These are phyloP conservation scores for Fusarium begoniae DNA, from an alignment of 2,329 filamentous ascomycete genomes.

Conservation along the genomic window DNA sequence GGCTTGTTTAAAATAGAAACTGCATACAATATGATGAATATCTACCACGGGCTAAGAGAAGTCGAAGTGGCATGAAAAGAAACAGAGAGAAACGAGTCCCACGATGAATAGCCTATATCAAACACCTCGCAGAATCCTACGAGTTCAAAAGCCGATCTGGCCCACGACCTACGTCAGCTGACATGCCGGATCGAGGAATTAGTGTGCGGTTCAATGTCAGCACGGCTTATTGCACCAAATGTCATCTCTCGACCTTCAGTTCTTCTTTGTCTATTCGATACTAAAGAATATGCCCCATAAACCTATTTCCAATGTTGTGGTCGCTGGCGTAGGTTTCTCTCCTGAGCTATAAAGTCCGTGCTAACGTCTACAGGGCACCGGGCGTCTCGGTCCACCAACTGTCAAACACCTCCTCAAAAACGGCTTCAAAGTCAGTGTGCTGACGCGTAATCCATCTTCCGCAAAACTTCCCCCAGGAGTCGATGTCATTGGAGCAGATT, in stretches of 20 bases:
- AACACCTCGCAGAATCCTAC: not conserved
- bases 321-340: not conserved
- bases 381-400: not conserved
- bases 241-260: fast-evolving
- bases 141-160: fast-evolving
- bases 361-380: not conserved
- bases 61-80: fast-evolving
- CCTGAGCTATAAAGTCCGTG: fast-evolving
- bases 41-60: not conserved
- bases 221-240: fast-evolving
- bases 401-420: not conserved
- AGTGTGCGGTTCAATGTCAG: not conserved
- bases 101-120: not conserved
- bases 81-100: fast-evolving
- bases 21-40: not conserved
- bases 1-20: not conserved
- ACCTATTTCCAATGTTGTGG: not conserved
- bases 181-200: fast-evolving
- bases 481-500: not conserved
- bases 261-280: fast-evolving
- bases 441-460: not conserved
- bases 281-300: not conserved
- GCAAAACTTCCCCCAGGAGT: not conserved
- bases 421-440: not conserved
- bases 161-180: not conserved